phyloP scores from a whole-genome alignment of 306 rosid species.

The Dalbergia cochinchinensis region DNA sequence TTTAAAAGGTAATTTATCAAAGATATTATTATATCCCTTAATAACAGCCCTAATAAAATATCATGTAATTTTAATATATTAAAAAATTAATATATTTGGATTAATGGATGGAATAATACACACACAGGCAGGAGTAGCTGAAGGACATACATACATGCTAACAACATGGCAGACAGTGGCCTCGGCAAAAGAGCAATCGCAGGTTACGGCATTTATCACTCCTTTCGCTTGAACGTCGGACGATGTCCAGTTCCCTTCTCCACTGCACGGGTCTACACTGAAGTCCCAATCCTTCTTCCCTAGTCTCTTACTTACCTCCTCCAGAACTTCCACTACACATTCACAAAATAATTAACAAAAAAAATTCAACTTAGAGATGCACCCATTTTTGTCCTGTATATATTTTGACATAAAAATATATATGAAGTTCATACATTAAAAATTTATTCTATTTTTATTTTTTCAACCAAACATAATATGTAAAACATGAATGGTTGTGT shows the following conservation, averaged over 20 bases:
- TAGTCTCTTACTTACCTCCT: slow-evolving; percentile 36
- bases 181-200: slow-evolving; percentile 55
- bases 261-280: slow-evolving; percentile 52
- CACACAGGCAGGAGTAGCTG: neutral
- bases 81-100: too few relatives aligned
- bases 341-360: neutral
- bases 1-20: too few relatives aligned
- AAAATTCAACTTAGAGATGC: neutral
- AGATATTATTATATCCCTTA: too few relatives aligned
- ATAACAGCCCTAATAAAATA: too few relatives aligned
- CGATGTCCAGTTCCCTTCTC: slow-evolving; percentile 51
- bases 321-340: slow-evolving; percentile 40
- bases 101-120: too few relatives aligned
- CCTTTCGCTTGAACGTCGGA: slow-evolving; percentile 12
- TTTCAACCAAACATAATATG: too few relatives aligned
- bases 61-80: too few relatives aligned
- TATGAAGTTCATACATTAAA: too few relatives aligned
- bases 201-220: slow-evolving; percentile 46
- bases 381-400: too few relatives aligned
- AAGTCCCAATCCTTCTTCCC: slow-evolving; percentile 46
- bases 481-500: too few relatives aligned
- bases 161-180: slow-evolving; percentile 64
- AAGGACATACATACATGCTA: slow-evolving; percentile 56
- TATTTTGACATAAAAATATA: too few relatives aligned
- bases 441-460: too few relatives aligned